Conservation (phyloP, 225 moss, liverwort and hornwort species). For the Climacium dendroides region DNA sequence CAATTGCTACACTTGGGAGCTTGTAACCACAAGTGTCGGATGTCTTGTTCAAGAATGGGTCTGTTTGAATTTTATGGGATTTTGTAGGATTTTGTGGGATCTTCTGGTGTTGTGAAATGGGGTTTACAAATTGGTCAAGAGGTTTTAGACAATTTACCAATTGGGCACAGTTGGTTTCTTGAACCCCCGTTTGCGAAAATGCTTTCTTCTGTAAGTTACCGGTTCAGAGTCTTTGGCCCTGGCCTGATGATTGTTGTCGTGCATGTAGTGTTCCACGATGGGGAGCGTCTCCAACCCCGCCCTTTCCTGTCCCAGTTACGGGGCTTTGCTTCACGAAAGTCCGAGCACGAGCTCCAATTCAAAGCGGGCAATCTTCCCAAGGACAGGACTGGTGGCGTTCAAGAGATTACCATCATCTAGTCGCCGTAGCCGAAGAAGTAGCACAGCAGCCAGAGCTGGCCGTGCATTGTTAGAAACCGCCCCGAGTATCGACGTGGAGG, state of each 20-base stretch:
- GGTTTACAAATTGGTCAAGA: background rate
- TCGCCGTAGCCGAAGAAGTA: background rate
- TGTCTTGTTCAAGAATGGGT: background rate
- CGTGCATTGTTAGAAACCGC: conserved; percentile 2
- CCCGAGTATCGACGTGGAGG: conserved; percentile 17
- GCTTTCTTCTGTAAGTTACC: background rate
- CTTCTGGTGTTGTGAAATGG: background rate
- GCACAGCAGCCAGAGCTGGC: background rate
- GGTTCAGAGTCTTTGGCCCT: too few species aligned
- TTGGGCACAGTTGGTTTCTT: background rate
- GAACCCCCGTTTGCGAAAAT: background rate
- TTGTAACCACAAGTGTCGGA: background rate
- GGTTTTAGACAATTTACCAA: background rate
- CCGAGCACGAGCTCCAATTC: background rate
- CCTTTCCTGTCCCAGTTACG: conserved; percentile 3
- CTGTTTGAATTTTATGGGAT: background rate
- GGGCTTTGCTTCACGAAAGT: background rate
- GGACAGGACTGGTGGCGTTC: background rate
- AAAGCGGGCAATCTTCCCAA: background rate
- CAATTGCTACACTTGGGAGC: background rate
- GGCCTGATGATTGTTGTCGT: background rate
- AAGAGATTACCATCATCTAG: background rate
- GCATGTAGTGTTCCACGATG: conserved; percentile 7
- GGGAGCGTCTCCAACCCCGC: conserved; percentile 9
- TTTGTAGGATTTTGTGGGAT: background rate